Evolutionary conservation across 2,329 filamentous ascomycete species (phyloP).

Genomic region (Fusarium sp.): DNA sequence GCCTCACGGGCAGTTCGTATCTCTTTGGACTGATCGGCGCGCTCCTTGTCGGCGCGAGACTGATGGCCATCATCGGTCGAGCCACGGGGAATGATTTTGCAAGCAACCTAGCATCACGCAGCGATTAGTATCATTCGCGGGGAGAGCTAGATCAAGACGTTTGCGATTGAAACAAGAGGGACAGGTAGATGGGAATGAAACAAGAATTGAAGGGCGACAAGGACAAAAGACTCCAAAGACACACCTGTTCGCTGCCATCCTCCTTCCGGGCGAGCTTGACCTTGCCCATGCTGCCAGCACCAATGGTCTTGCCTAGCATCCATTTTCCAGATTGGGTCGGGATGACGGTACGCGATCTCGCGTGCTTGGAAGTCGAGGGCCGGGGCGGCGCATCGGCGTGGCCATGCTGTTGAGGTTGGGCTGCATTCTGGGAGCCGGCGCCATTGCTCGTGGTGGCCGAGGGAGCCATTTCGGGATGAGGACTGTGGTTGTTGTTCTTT

Average conservation of each 20-base stretch:
- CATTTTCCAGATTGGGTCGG: constrained; percentile 90
- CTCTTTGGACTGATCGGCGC: constrained; percentile 95
- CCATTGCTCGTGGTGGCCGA: constrained; percentile 62
- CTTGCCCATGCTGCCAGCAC: constrained; percentile 98
- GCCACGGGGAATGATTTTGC: constrained; percentile 94
- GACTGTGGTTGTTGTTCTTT: constrained; percentile 47
- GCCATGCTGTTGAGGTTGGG: constrained; percentile 51
- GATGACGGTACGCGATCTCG: constrained; percentile 78
- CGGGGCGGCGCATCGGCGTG: constrained; percentile 49
- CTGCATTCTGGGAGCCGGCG: constrained; percentile 60
- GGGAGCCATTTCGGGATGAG: constrained; percentile 58
- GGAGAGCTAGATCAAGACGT: constrained; percentile 6
- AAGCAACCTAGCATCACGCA: constrained; percentile 69
- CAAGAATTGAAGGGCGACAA: background rate
- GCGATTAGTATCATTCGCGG: constrained; percentile 27
- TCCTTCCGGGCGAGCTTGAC: constrained; percentile 93
- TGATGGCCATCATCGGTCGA: constrained; percentile 85
- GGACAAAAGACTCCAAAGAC: constrained; percentile 39
- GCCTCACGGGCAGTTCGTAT: constrained; percentile 93
- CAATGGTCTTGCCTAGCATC: constrained; percentile 95
- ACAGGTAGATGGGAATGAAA: constrained; percentile 16
- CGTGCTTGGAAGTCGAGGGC: constrained; percentile 56
- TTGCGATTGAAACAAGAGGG: constrained; percentile 21
- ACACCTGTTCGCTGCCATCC: constrained; percentile 88
- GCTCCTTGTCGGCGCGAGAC: constrained; percentile 76